Evolutionary conservation across 331 rosid genomes (phyloP), one percentile per base, ranked within the genome.

Genomic region (Pyracantha coccinea): DNA sequence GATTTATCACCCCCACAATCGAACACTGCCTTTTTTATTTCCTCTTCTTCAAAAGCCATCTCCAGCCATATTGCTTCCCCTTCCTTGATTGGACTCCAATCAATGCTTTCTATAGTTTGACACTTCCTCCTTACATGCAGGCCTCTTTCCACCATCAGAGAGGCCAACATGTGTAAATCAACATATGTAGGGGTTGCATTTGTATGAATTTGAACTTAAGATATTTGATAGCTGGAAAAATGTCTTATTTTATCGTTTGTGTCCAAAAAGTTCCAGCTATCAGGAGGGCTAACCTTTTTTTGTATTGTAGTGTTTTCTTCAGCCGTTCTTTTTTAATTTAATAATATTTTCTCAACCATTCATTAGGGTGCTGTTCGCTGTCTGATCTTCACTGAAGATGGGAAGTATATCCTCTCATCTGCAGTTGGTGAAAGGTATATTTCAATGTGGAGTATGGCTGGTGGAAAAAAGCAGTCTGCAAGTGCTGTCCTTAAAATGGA

Each of bases 401-500:
- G 91, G 77, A 88, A 88, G 72, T 83, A 87, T 90, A 67, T 92
- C 69, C 88, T 95, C 76, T 95, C 99, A 1, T 92, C 99, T 77
- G 93, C 92, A 6, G 91, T 82, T 66, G 92, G 91, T 20, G 99
- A 95, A 90, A 92, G 97, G 88, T 90, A 90, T 83, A 71, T 95
- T 73, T 96, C 95, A 68, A 77, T 90, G 29, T 95, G 99, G 99
- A 84, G 71, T 75, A 62, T 88, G 71, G 88, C 80, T 69, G 96
- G 88, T 2, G 59, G 72, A 41, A 92, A 88, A 87, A 91, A 82
- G 83, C 88, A 91, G 83, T 86, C 97, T 52, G 96, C 89, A 61
- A 84, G 89, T 66, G 89, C 92, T 82, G 87, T 90, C 77, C 97
- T 95, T 67, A 89, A 92, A 24, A 90, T 92, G 97, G 99, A 92